Evolutionary conservation across 805 yeast species (phyloP).

Genomic region (Wickerhamomyces sydowiorum): DNA sequence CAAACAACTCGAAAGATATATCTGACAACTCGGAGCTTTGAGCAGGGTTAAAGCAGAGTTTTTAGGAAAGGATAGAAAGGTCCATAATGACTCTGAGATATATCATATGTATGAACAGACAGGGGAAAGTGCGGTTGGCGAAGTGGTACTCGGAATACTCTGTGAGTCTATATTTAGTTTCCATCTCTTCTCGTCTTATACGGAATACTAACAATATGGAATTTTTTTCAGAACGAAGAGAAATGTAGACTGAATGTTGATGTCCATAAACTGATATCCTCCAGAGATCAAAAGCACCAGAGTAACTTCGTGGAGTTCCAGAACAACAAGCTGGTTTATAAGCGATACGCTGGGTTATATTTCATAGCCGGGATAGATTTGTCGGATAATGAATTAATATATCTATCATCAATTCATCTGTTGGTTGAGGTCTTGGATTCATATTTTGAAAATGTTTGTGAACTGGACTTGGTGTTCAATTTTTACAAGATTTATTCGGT

Average conservation of each 20-base stretch:
- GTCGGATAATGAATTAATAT: slow-evolving; percentile 77
- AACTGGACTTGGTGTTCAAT: slow-evolving; percentile 87
- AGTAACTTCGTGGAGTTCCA: slow-evolving; percentile 75
- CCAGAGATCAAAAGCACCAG: slow-evolving; percentile 81
- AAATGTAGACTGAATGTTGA: slow-evolving; percentile 47
- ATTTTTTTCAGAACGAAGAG: slow-evolving; percentile 33
- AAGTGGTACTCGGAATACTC: slow-evolving; percentile 61
- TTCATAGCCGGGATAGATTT: slow-evolving; percentile 79
- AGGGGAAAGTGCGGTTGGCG: slow-evolving; percentile 85
- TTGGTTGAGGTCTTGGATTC: slow-evolving; percentile 85
- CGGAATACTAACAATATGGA: slow-evolving; percentile 10
- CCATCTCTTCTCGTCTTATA: slow-evolving; percentile 3
- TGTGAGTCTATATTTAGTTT: slow-evolving; percentile 21
- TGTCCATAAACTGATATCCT: slow-evolving; percentile 72
- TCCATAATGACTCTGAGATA: slow-evolving; percentile 70
- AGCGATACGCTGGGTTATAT: slow-evolving; percentile 88
- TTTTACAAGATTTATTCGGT: slow-evolving; percentile 79
- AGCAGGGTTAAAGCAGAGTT: no score
- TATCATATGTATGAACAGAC: slow-evolving; percentile 79
- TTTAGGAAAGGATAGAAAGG: no score
- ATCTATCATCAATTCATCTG: slow-evolving; percentile 78
- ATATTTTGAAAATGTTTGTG: slow-evolving; percentile 83
- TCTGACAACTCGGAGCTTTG: no score
- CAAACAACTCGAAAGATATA: no score
- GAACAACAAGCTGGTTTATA: slow-evolving; percentile 65